Evolutionary conservation across 2,329 filamentous ascomycete species (phyloP).

Genomic region (Kalaharituber pfeilii): DNA sequence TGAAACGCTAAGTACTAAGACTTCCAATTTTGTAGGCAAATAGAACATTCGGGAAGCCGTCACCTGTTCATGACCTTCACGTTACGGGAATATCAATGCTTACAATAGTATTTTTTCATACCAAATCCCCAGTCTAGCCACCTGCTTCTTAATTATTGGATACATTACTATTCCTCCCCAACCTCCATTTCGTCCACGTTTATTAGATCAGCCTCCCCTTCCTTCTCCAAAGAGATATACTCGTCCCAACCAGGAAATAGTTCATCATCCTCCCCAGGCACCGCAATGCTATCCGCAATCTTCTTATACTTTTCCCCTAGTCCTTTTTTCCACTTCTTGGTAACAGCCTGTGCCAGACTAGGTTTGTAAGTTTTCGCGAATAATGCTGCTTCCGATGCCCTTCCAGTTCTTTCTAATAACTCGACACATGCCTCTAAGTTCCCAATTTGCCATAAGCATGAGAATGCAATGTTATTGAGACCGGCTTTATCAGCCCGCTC

Average conservation of each 20-base stretch:
- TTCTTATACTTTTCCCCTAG: constrained; percentile 59
- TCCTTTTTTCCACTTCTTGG: constrained; percentile 54
- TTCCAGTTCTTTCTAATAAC: constrained; percentile 59
- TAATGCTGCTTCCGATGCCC: constrained; percentile 69
- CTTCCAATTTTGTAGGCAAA: no score
- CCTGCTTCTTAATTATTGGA: no score
- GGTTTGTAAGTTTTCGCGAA: constrained; percentile 95
- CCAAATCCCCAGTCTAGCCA: no score
- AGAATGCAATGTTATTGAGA: constrained; percentile 85
- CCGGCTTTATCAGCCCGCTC: constrained; percentile 57
- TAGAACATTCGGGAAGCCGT: no score
- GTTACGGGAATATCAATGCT: no score
- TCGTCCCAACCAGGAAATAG: constrained; percentile 95
- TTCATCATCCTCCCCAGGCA: constrained; percentile 66
- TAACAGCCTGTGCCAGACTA: constrained; percentile 49
- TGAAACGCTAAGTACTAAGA: no score
- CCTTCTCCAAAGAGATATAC: constrained; percentile 63
- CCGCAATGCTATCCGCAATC: constrained; percentile 64
- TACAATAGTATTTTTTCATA: no score
- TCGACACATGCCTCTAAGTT: constrained; percentile 69
- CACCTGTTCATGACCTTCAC: no score
- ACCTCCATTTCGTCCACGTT: neutral
- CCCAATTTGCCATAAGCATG: constrained; percentile 69
- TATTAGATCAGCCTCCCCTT: constrained; percentile 25
- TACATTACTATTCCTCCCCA: neutral